phyloP scores from a whole-genome alignment of 441 rosid genomes.

The Cnidoscolus chayamansa region DNA sequence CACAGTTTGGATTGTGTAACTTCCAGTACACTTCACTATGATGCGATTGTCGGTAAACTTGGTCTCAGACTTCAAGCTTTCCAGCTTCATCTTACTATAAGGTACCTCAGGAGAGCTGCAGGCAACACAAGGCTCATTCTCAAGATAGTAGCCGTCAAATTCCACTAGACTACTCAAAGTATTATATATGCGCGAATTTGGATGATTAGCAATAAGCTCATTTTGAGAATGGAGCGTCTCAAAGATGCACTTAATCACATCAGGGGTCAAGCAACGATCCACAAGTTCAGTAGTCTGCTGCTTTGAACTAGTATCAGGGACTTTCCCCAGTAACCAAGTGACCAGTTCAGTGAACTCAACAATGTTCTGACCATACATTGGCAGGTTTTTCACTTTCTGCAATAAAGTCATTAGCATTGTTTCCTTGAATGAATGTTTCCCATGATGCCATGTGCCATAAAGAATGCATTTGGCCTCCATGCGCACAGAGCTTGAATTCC shows the following conservation, averaged over 20 bases:
- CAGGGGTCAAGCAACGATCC: constrained; percentile 82
- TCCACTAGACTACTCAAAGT: constrained; percentile 96
- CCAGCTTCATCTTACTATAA: constrained; percentile 97
- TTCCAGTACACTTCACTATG: constrained; percentile 98
- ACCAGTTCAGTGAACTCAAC: constrained; percentile 94
- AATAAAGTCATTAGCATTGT: constrained; percentile 63
- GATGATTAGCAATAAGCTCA: constrained; percentile 99
- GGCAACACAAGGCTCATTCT: constrained; percentile 99
- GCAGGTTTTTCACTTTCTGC: constrained; percentile 73
- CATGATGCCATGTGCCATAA: constrained; percentile 98
- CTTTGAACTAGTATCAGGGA: constrained; percentile 77
- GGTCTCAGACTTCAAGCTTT: constrained; percentile 97
- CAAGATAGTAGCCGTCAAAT: constrained; percentile 99
- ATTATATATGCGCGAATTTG: constrained; percentile 96
- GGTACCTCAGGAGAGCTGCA: constrained; percentile 99
- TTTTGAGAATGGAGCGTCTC: constrained; percentile 95
- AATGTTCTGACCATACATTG: constrained; percentile 97
- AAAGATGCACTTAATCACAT: constrained; percentile 79
- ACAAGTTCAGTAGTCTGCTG: constrained; percentile 67
- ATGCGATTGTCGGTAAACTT: constrained; percentile 99
- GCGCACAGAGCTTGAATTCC: constrained; percentile 98
- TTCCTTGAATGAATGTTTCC: constrained; percentile 83
- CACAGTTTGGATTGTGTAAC: constrained; percentile 98
- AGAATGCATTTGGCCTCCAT: constrained; percentile 89
- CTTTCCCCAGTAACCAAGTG: constrained; percentile 81